Base-by-base conservation (phyloP, 805 yeast genomes). In the Kodamaea kakaduensis region DNA sequence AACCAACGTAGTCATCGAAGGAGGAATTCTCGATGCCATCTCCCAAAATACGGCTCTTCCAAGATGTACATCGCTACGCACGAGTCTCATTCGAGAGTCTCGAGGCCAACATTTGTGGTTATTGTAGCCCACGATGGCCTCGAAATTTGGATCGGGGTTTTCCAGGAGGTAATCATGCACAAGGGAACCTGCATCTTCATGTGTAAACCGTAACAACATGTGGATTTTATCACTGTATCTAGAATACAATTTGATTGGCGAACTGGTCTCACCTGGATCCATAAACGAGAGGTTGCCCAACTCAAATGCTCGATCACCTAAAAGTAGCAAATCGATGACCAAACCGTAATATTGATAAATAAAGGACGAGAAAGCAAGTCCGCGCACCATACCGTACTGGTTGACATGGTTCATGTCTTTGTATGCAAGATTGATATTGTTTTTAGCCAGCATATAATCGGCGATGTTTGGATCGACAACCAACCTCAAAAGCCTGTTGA, bases 1-100 rank as follows among this genome's bases (percentile, higher is more conserved):
- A 31, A 73, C 74, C 10, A 90, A 64, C 1, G 77, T 62, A 0
- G 89, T 79, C 9, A 93, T 50, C 0, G 95, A 78, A 3, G 71
- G 57, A 0, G 98, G 97, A 23, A 93, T 58, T 23, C 97, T 70
- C 12, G 83, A 79, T 25, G 78, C 70, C 22, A 93, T 61, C 56
- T 93, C 97, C 96, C 96, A 87, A 54, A 83, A 86, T 0, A 81
- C 83, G 1, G 97, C 97, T 38, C 93, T 68, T 2, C 97, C 98
- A 5, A 93, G 67, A 46, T 87, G 84, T 4, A 90, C 97, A 61
- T 93, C 98, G 40, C 80, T 82, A 28, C 96, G 71, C 78, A 89
- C 80, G 32, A 93, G 61, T 45, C 87, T 75, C 97, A 93, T 93
- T 40, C 97, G 74, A 14, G 81, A 67, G 54, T 93, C 97, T 29